Evolutionary conservation across 2,329 filamentous ascomycete genomes (phyloP).

Genomic region (Teratosphaeria viscida): DNA sequence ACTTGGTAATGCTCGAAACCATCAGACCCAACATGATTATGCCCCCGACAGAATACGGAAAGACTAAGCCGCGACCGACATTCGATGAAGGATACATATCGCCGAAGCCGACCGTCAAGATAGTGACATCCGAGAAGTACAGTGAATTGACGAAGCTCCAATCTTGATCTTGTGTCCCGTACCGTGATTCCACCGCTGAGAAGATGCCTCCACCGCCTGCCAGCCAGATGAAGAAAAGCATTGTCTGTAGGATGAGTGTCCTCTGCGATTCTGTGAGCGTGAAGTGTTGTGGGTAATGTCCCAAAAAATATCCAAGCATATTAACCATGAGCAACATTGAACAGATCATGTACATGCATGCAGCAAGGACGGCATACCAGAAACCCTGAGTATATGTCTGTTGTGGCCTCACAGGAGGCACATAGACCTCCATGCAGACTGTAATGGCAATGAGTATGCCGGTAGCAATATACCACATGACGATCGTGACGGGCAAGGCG

Average conservation of each 20-base stretch:
- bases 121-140: conserved; percentile 58
- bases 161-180: conserved; percentile 18
- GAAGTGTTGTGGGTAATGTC: conserved; percentile 71
- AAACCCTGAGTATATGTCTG: conserved; percentile 67
- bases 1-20: conserved; percentile 66
- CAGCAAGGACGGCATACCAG: conserved; percentile 75
- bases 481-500: conserved; percentile 72
- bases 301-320: conserved; percentile 63
- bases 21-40: conserved; percentile 78
- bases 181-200: conserved; percentile 48
- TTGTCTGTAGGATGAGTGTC: conserved; percentile 83
- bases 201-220: conserved; percentile 69
- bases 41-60: conserved; percentile 75
- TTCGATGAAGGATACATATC: conserved; percentile 48
- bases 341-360: conserved; percentile 67
- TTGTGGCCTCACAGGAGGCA: conserved; percentile 37
- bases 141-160: conserved; percentile 67
- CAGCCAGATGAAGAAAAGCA: conserved; percentile 72
- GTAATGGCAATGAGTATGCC: conserved; percentile 57
- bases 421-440: conserved; percentile 53
- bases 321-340: conserved; percentile 69
- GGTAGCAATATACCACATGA: conserved; percentile 61
- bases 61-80: conserved; percentile 58
- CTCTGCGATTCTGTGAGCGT: conserved; percentile 68
- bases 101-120: conserved; percentile 52